Evolutionary conservation across 768 basidiomycete species (phyloP).

Genomic region (Trametopsis cervina): DNA sequence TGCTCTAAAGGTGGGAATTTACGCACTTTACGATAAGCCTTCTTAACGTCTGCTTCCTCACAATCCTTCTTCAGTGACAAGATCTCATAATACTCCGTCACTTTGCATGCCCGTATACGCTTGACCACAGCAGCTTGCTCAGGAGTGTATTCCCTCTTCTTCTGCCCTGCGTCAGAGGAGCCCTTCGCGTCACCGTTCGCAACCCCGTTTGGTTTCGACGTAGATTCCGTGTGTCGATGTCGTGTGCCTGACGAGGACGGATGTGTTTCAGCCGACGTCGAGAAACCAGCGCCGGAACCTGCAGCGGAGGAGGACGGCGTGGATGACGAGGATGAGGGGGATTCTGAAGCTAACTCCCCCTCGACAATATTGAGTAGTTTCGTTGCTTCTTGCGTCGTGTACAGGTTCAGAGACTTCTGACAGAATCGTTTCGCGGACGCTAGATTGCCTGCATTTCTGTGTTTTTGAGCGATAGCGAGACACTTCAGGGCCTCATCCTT

Average conservation of each 20-base stretch:
- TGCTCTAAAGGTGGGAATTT: too few relatives aligned
- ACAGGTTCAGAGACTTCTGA: slow-evolving; percentile 80
- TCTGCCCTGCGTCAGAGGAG: slow-evolving; percentile 31
- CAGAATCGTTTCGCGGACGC: slow-evolving; percentile 82
- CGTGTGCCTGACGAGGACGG: slow-evolving; percentile 68
- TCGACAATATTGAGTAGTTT: slow-evolving; percentile 64
- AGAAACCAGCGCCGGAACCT: slow-evolving; percentile 32
- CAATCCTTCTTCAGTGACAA: slow-evolving; percentile 72
- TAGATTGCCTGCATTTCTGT: slow-evolving; percentile 65
- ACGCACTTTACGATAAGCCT: slow-evolving; percentile 90
- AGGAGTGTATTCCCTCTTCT: slow-evolving; percentile 79
- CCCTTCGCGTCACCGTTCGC: slow-evolving; percentile 38
- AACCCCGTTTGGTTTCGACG: slow-evolving; percentile 33
- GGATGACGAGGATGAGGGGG: slow-evolving; percentile 33
- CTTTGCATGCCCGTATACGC: slow-evolving; percentile 78
- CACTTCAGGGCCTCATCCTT: slow-evolving; percentile 86
- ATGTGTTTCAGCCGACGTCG: slow-evolving; percentile 57
- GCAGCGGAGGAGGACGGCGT: slow-evolving; percentile 28
- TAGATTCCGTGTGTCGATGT: slow-evolving; percentile 39
- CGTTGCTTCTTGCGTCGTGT: slow-evolving; percentile 68
- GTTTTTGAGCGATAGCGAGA: slow-evolving; percentile 69
- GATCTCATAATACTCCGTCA: slow-evolving; percentile 92
- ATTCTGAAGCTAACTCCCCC: slow-evolving; percentile 35
- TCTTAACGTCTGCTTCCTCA: slow-evolving; percentile 82
- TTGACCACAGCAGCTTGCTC: slow-evolving; percentile 83